phyloP scores from a whole-genome alignment of 768 basidiomycete species.

The Naematelia encephala region DNA sequence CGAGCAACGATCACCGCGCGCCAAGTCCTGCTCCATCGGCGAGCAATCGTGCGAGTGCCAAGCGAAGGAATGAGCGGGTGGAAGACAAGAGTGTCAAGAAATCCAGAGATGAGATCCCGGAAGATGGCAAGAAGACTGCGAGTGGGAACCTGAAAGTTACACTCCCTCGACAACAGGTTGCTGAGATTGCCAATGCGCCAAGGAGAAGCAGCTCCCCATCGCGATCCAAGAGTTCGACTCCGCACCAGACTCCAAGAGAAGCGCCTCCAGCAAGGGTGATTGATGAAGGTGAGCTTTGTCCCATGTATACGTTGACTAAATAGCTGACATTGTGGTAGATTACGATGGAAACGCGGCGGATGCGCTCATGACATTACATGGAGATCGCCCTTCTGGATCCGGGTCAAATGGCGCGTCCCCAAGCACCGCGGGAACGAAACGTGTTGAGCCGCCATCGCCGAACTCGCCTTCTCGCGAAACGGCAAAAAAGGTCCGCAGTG shows the following conservation, averaged over 20 bases:
- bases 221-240: slow-evolving; percentile 2
- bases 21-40: slow-evolving; percentile 37
- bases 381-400: slow-evolving; percentile 37
- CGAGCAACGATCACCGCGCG: slow-evolving; percentile 26
- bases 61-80: slow-evolving; percentile 17
- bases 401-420: slow-evolving; percentile 16
- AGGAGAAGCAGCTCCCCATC: neutral
- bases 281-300: slow-evolving; percentile 60
- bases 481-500: slow-evolving; percentile 20
- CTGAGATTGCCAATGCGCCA: neutral
- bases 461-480: slow-evolving; percentile 16
- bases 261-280: slow-evolving; percentile 58
- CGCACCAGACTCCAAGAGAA: slow-evolving; percentile 3
- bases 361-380: slow-evolving; percentile 69
- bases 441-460: slow-evolving; percentile 35
- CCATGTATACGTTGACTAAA: neutral
- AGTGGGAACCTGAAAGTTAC: slow-evolving; percentile 14
- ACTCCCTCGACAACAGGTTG: neutral
- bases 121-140: slow-evolving; percentile 28
- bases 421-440: slow-evolving; percentile 17
- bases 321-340: slow-evolving; percentile 53
- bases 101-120: slow-evolving; percentile 35
- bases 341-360: slow-evolving; percentile 92
- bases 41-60: slow-evolving; percentile 24
- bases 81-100: slow-evolving; percentile 22